Conservation (phyloP, 768 basidiomycete genomes). For the Auriscalpium orientale region DNA sequence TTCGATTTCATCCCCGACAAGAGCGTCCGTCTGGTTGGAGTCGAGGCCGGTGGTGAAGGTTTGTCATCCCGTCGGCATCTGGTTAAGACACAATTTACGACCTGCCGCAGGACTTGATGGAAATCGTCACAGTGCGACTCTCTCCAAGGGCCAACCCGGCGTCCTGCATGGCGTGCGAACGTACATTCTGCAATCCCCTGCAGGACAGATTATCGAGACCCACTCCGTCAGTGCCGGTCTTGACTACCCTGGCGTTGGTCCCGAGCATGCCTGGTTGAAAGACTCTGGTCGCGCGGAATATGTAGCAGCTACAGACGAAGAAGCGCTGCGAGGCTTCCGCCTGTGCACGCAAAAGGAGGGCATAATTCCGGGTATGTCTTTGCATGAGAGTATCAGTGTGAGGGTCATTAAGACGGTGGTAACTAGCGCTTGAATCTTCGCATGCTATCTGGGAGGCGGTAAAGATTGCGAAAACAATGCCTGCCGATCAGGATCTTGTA, state of each 20-base stretch:
- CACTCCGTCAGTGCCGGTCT: slow-evolving; percentile 95
- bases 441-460: slow-evolving; percentile 95
- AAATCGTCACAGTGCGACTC: slow-evolving; percentile 84
- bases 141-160: slow-evolving; percentile 85
- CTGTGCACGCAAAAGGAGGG: slow-evolving; percentile 90
- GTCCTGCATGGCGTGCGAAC: slow-evolving; percentile 95
- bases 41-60: slow-evolving; percentile 98
- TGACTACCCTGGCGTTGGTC: slow-evolving; percentile 96
- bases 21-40: slow-evolving; percentile 79
- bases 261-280: slow-evolving; percentile 97
- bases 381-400: background rate
- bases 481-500: slow-evolving; percentile 82
- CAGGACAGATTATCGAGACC: slow-evolving; percentile 94
- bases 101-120: slow-evolving; percentile 61
- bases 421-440: slow-evolving; percentile 84
- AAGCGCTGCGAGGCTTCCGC: slow-evolving; percentile 89
- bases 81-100: background rate
- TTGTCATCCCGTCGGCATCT: slow-evolving; percentile 5
- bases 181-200: slow-evolving; percentile 82
- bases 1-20: slow-evolving; percentile 92
- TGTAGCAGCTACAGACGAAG: slow-evolving; percentile 86
- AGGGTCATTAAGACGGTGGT: slow-evolving; percentile 4
- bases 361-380: slow-evolving; percentile 79
- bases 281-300: slow-evolving; percentile 93
- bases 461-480: slow-evolving; percentile 72